Evolutionary conservation across 768 basidiomycete genomes (phyloP).

Genomic region (Baorangia bicolor): DNA sequence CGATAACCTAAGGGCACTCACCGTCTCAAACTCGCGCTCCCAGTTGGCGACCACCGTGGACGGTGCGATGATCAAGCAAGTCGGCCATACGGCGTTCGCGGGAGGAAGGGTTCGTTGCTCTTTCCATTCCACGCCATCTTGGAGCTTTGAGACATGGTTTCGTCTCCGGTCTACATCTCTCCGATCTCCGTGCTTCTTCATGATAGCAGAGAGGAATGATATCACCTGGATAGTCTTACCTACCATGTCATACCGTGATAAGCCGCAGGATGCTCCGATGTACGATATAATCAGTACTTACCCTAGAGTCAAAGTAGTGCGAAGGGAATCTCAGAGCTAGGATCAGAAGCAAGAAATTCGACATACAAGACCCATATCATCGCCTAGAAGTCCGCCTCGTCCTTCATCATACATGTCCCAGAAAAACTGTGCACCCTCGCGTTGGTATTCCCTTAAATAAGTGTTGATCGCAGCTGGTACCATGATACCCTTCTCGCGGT

Average conservation of each 20-base stretch:
- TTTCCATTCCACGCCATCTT: conserved; percentile 58
- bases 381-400: conserved; percentile 82
- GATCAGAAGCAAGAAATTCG: neutral
- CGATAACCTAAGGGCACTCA: conserved; percentile 30
- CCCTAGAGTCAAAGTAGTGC: conserved; percentile 19
- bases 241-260: conserved; percentile 13
- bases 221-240: conserved; percentile 98
- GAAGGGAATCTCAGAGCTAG: neutral
- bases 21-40: conserved; percentile 84
- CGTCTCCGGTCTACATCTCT: conserved; percentile 68
- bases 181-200: conserved; percentile 71
- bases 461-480: conserved; percentile 77
- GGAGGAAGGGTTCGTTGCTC: conserved; percentile 53
- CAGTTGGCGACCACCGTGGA: conserved; percentile 84
- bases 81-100: conserved; percentile 78
- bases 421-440: conserved; percentile 82
- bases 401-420: conserved; percentile 67
- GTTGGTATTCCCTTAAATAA: conserved; percentile 87
- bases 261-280: neutral
- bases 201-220: conserved; percentile 85
- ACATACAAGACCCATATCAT: conserved; percentile 88
- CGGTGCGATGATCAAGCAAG: conserved; percentile 85
- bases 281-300: conserved; percentile 9
- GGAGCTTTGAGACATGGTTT: conserved; percentile 62
- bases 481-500: conserved; percentile 42